Evolutionary conservation across 805 yeast genomes (phyloP).

Genomic region (Yarrowia divulgata): DNA sequence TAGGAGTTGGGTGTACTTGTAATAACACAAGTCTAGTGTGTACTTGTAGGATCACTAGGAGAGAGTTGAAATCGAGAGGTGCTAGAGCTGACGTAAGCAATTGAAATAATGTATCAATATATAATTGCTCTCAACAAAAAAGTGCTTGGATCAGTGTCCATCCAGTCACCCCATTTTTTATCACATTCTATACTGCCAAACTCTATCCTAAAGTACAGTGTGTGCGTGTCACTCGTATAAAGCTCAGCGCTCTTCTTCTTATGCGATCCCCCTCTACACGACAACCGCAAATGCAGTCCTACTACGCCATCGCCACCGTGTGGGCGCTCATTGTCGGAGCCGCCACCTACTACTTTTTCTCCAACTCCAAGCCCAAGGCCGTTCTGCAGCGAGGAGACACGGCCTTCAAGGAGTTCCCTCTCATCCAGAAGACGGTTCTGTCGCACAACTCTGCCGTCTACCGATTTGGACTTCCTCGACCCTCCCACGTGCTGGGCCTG

Average conservation of each 20-base stretch:
- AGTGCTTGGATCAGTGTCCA: no score
- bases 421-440: conserved; percentile 78
- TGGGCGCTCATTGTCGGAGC: conserved; percentile 36
- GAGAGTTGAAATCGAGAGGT: no score
- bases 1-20: no score
- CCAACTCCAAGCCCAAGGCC: conserved; percentile 36
- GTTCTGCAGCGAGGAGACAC: conserved; percentile 57
- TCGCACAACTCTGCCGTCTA: conserved; percentile 81
- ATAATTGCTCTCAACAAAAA: no score
- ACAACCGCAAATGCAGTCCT: conserved; percentile 18
- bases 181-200: not conserved
- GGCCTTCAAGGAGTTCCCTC: conserved; percentile 78
- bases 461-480: conserved; percentile 81
- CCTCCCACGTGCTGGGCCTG: conserved; percentile 78
- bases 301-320: conserved; percentile 37
- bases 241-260: not conserved
- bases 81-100: no score
- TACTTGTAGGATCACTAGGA: no score
- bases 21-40: no score
- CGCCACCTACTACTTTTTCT: conserved; percentile 34
- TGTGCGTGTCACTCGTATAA: conserved; percentile 10
- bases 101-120: no score
- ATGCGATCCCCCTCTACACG: not conserved
- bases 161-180: no score
- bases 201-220: no score